Conservation (phyloP, 176 grass and related monocot species). For the Puccinellia tenuiflora region DNA sequence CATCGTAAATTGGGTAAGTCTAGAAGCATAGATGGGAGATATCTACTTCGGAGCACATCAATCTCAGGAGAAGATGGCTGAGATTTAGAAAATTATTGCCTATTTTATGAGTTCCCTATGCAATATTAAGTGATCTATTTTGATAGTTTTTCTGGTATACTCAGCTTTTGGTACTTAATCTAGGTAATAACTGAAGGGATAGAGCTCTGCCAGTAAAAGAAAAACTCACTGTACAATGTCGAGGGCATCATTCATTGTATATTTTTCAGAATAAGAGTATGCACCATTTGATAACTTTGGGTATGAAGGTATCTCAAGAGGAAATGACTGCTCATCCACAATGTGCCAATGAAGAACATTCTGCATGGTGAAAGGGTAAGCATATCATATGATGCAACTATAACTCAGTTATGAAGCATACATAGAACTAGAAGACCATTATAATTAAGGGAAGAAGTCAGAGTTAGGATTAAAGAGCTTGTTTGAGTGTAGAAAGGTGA, state of each 20-base stretch:
- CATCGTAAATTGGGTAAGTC: slow-evolving; percentile 6
- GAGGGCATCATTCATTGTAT: slow-evolving; percentile 74
- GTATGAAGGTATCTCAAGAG: slow-evolving; percentile 92
- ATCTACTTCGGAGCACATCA: not conserved
- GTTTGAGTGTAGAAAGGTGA: not conserved
- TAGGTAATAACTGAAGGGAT: slow-evolving; percentile 8
- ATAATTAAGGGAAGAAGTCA: not conserved
- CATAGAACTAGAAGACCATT: not conserved
- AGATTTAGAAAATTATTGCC: not conserved
- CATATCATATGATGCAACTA: not conserved
- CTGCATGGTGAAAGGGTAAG: slow-evolving; percentile 37
- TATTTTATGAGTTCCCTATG: not conserved
- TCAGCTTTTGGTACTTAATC: not conserved
- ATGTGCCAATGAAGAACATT: slow-evolving; percentile 99
- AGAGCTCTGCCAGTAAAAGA: not conserved
- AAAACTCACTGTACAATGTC: slow-evolving; percentile 86
- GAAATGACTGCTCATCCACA: slow-evolving; percentile 87
- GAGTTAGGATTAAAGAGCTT: not conserved
- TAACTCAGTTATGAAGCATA: slow-evolving; percentile 10
- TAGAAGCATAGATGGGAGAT: not conserved
- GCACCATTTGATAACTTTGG: slow-evolving; percentile 79
- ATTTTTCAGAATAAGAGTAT: slow-evolving; percentile 96
- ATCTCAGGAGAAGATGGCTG: not conserved
- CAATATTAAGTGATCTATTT: not conserved
- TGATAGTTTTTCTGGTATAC: not conserved